phyloP scores from a whole-genome alignment of 1,139 yeast genomes.

The Suhomyces yuchorum region DNA sequence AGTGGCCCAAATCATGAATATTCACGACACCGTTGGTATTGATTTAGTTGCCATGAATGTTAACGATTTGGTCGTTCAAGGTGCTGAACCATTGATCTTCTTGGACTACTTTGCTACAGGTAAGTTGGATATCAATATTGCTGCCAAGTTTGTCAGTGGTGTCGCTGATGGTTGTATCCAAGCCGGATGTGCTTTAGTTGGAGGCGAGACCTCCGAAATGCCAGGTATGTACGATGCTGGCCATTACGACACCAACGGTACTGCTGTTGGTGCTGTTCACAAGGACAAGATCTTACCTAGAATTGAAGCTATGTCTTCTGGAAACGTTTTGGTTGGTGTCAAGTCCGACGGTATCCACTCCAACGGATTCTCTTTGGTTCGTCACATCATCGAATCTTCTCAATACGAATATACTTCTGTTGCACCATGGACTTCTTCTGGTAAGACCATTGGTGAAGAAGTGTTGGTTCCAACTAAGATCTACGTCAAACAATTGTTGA shows the following conservation, averaged over 20 bases:
- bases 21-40: slow-evolving; percentile 95
- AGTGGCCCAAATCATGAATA: slow-evolving; percentile 86
- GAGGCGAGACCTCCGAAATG: slow-evolving; percentile 99
- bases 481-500: slow-evolving; percentile 87
- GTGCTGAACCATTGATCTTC: slow-evolving; percentile 96
- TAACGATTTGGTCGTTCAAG: slow-evolving; percentile 95
- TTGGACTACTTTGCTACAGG: slow-evolving; percentile 97
- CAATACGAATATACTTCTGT: slow-evolving; percentile 65
- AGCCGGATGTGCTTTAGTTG: slow-evolving; percentile 97
- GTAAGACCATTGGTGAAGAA: slow-evolving; percentile 81
- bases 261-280: slow-evolving; percentile 98
- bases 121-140: slow-evolving; percentile 77
- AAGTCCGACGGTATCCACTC: slow-evolving; percentile 94
- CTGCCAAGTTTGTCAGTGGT: slow-evolving; percentile 89
- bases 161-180: slow-evolving; percentile 95
- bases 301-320: slow-evolving; percentile 63
- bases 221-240: slow-evolving; percentile 97
- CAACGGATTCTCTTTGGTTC: slow-evolving; percentile 94
- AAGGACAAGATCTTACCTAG: slow-evolving; percentile 76
- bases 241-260: slow-evolving; percentile 97
- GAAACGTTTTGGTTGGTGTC: slow-evolving; percentile 83
- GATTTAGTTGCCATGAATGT: slow-evolving; percentile 99
- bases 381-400: slow-evolving; percentile 79
- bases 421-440: slow-evolving; percentile 81
- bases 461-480: slow-evolving; percentile 88